Evolutionary conservation across 805 yeast genomes (phyloP).

Genomic region (Hanseniaspora occidentalis): DNA sequence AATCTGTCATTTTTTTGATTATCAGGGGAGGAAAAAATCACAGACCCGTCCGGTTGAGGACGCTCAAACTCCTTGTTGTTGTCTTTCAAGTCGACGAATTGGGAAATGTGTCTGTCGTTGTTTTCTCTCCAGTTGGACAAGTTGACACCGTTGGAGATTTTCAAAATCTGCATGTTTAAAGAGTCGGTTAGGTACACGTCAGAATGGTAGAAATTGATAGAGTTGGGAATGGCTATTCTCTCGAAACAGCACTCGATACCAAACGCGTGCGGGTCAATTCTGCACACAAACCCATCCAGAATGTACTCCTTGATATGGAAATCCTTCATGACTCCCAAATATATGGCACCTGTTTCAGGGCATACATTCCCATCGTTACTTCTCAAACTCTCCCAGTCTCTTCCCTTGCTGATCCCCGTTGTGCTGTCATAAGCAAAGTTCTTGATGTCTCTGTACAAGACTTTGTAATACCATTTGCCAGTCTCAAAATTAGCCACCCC

Average conservation of each 20-base stretch:
- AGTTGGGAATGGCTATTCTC: constrained; percentile 54
- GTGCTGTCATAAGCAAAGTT: too few relatives aligned
- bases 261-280: constrained; percentile 25
- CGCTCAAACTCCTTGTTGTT: constrained; percentile 15
- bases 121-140: constrained; percentile 30
- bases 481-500: constrained; percentile 38
- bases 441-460: constrained; percentile 24
- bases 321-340: constrained; percentile 72
- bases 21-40: too few relatives aligned
- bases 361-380: constrained; percentile 81
- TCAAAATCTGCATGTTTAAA: constrained; percentile 32
- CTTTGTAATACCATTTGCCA: constrained; percentile 25
- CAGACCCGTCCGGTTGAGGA: constrained; percentile 76
- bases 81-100: constrained; percentile 24
- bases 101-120: constrained; percentile 26
- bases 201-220: constrained; percentile 43
- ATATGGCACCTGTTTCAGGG: constrained; percentile 53
- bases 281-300: constrained; percentile 45
- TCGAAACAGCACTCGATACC: constrained; percentile 15
- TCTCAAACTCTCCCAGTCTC: constrained; percentile 28
- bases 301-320: constrained; percentile 27
- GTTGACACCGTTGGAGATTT: constrained; percentile 7
- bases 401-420: constrained; percentile 6
- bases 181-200: constrained; percentile 44
- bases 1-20: constrained; percentile 33